Evolutionary conservation across 2,329 filamentous ascomycete genomes (phyloP).

Genomic region (Dactylellina haptotyla): DNA sequence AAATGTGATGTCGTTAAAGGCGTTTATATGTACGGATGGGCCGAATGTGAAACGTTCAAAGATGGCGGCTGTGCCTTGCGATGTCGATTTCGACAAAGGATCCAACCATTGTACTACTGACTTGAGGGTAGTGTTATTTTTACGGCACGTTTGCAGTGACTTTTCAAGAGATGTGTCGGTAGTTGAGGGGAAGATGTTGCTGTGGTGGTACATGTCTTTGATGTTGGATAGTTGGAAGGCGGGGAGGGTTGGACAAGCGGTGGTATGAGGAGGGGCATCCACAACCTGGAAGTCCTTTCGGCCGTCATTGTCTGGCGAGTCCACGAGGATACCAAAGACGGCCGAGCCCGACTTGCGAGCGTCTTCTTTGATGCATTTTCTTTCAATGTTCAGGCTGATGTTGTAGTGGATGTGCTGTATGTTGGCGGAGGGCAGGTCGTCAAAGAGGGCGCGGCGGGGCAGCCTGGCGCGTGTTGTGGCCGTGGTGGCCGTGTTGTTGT

Average conservation of each 20-base stretch:
- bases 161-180: conserved; percentile 19
- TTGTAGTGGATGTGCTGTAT: background rate
- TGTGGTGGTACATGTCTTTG: conserved; percentile 35
- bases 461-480: background rate
- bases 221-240: conserved; percentile 8
- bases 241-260: no score
- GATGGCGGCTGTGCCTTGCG: conserved; percentile 2
- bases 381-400: background rate
- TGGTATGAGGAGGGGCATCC: no score
- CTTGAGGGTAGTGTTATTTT: conserved; percentile 20
- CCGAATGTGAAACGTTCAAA: conserved; percentile 43
- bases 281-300: conserved; percentile 8
- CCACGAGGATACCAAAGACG: conserved; percentile 11
- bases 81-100: background rate
- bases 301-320: background rate
- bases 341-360: no score
- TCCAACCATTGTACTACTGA: conserved; percentile 21
- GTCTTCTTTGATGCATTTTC: background rate
- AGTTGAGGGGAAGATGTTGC: background rate
- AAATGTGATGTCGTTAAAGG: conserved; percentile 27
- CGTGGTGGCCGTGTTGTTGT: background rate
- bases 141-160: conserved; percentile 24
- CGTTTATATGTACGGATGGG: conserved; percentile 27
- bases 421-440: background rate
- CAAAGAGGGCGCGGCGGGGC: background rate